Evolutionary conservation across 108 stramenopile genomes (phyloP), one percentile per base, ranked within the genome.

Genomic region (Fragilaria radians): DNA sequence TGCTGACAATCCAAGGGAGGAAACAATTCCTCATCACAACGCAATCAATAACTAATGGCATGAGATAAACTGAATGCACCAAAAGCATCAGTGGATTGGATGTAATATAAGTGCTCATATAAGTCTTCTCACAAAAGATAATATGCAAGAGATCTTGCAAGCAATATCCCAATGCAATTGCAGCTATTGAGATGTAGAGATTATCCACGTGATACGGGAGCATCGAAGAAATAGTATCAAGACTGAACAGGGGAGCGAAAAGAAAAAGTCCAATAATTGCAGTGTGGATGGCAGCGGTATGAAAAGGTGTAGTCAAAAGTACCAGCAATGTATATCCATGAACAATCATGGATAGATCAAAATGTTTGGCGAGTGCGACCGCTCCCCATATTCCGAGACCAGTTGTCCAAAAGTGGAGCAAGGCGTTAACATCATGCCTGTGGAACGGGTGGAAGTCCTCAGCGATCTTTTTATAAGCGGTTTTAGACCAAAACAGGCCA

Each of bases 311-410:
- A 7, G 78, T 71, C 28, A 65, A 22, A 11, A 31, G 52, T 46
- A 74, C 53, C 18, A 71, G 21, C 5, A 45, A 54, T 4, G 47
- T 63, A 47, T 79, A 79, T 5, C 48, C 66, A 4, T 59, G 62
- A n/a, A 74, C 69, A 0, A 36, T 52, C 1, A 51, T 3, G 1
- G 9, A 28, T 7, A 28, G 26, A 28, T 64, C 66, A 47, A 56
- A 46, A 29, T 28, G 23, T 7, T 7, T 26, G 21, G 70, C 69
- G 25, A 74, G 52, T 32, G 64, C 65, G 27, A 79, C 28, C 18
- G 70, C 70, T 30, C 78, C 78, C 78, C 78, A 79, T 18, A 79
- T 29, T 18, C 73, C 78, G 9, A 79, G 33, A 11, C 70, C 68
- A 3, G 78, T 74, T 19, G 78, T 79, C 50, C 65, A 58, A 5